Evolutionary conservation across 2,329 filamentous ascomycete species (phyloP), one percentile per base, ranked within the genome.

Genomic region (Penicillium palitans): DNA sequence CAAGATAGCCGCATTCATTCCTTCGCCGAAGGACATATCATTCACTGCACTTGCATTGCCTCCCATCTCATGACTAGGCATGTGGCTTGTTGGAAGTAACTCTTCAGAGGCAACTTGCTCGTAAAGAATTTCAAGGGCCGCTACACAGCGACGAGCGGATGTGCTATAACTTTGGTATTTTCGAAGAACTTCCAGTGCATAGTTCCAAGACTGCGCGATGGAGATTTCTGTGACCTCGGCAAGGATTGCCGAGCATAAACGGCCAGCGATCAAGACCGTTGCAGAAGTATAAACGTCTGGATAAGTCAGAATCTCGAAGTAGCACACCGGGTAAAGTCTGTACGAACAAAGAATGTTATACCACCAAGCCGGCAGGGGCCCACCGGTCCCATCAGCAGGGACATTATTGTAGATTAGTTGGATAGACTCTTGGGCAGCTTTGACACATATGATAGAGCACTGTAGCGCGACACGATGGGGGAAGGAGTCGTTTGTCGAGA

Each of bases 361-460:
- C 72, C 73, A 75, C 72, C 73, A 76, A 1, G 72, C 71, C 7
- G 73, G 72, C 39, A 74, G 60, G 0, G 67, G 68, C 0, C 71
- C 72, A 3, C 66, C 60, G 1, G 66, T 68, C 1, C 66, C 68
- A 35, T 73, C 67, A 2, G 61, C 40, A 1, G 71, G 70, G 3
- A 71, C 63, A 25, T 72, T 69, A 8, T 57, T 63, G 39, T 71
- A 59, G 12, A 75, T 72, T 10, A 72, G 51, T 29, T 70, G 62
- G 25, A 75, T 73, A 1, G 69, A 63, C 56, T 74, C 71, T 33
- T 70, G 71, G 0, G 73, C 72, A 0, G 68, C 66, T 37, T 69
- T 71, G 42, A 76, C 69, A 52, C 72, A 76, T 9, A 75, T 69
- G n/a, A 69, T 61, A 2, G 73, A 72, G 61, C 73, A 75, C 37